Percentiles rank a stretch among this genome's conserved stretches.
These are phyloP conservation scores for Lecanoromycetidae sp. DNA, from an alignment of 2,329 filamentous ascomycete species.

Conservation along the genomic window DNA sequence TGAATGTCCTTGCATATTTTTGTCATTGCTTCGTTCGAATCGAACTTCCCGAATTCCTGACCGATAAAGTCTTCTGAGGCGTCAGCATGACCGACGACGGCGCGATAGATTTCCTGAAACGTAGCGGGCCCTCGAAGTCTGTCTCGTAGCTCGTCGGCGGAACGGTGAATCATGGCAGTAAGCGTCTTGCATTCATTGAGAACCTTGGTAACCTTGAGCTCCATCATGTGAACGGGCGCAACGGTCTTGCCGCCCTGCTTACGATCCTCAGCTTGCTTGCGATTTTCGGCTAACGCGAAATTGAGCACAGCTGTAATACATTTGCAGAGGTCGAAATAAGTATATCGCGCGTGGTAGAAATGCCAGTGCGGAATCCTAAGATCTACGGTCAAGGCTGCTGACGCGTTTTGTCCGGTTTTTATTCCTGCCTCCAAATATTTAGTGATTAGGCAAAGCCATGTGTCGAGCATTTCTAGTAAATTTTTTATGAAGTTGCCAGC, in stretches of 20 bases:
- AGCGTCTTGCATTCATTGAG: neutral
- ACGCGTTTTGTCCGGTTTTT: neutral
- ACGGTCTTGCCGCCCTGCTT: no score
- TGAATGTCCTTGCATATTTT: conserved; percentile 4
- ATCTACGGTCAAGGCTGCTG: neutral
- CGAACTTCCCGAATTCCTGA: neutral
- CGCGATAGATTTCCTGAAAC: neutral
- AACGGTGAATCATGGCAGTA: neutral
- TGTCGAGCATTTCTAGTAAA: no score
- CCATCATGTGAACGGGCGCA: no score
- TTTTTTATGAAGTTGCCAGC: no score
- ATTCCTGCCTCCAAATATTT: neutral
- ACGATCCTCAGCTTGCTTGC: neutral
- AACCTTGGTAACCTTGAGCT: neutral
- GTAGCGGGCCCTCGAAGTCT: neutral
- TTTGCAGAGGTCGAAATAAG: conserved; percentile 2
- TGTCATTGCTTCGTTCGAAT: neutral
- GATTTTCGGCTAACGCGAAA: conserved; percentile 3
- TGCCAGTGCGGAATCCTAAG: conserved; percentile 1
- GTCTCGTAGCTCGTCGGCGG: neutral
- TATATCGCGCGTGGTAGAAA: conserved; percentile 1
- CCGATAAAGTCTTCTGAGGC: neutral
- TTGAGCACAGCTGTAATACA: neutral
- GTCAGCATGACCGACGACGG: neutral
- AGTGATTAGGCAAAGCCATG: no score